Evolutionary conservation across 2,329 filamentous ascomycete genomes (phyloP).

Genomic region (Ascochyta viciae-villosae): DNA sequence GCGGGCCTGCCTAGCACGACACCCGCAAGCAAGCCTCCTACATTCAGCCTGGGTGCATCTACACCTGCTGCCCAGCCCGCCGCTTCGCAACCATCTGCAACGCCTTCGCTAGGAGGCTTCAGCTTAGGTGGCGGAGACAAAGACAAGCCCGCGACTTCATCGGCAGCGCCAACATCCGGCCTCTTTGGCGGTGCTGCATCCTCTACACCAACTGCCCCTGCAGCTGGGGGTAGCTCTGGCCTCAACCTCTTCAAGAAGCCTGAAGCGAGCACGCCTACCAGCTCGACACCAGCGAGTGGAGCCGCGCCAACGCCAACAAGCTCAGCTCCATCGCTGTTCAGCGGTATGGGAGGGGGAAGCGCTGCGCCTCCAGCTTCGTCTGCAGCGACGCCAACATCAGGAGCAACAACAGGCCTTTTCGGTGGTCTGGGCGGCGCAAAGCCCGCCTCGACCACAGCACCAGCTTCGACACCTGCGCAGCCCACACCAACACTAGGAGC

Average conservation of each 20-base stretch:
- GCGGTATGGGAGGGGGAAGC: slow-evolving; percentile 25
- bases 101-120: slow-evolving; percentile 19
- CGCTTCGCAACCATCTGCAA: slow-evolving; percentile 31
- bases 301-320: slow-evolving; percentile 29
- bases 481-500: slow-evolving; percentile 26
- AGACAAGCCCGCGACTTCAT: slow-evolving; percentile 29
- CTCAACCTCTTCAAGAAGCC: slow-evolving; percentile 25
- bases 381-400: slow-evolving; percentile 21
- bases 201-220: slow-evolving; percentile 15
- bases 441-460: slow-evolving; percentile 27
- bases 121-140: slow-evolving; percentile 31
- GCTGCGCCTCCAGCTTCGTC: slow-evolving; percentile 28
- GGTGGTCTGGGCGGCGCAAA: slow-evolving; percentile 18
- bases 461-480: slow-evolving; percentile 26
- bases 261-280: slow-evolving; percentile 22
- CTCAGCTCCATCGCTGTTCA: slow-evolving; percentile 29
- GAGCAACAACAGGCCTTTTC: slow-evolving; percentile 27
- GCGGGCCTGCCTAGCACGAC: slow-evolving; percentile 40
- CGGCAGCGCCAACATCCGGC: slow-evolving; percentile 27
- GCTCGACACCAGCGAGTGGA: slow-evolving; percentile 28
- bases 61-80: slow-evolving; percentile 35
- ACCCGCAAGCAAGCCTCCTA: slow-evolving; percentile 37
- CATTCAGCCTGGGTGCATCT: slow-evolving; percentile 35
- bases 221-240: slow-evolving; percentile 25
- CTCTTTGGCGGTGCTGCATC: slow-evolving; percentile 31